Conservation (phyloP, 176 grass and related monocot genomes). For the Paspalum notatum region DNA sequence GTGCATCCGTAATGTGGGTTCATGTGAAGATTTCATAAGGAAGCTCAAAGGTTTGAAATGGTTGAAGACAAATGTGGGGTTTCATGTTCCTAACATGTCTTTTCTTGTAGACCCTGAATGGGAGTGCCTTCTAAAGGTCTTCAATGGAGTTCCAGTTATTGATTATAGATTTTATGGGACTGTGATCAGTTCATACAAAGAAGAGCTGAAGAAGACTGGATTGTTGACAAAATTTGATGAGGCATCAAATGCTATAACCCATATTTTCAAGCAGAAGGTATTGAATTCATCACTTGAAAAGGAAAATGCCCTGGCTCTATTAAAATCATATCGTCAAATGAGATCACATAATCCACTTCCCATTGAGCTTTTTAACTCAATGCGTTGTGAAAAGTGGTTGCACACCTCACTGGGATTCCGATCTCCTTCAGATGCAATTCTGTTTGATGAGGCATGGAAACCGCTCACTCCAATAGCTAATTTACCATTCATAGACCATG, state of each 20-base stretch:
- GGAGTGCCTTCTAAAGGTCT: conserved; percentile 53
- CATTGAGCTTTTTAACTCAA: conserved; percentile 35
- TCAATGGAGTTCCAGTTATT: conserved; percentile 47
- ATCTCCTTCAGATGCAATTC: conserved; percentile 46
- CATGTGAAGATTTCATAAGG: conserved; percentile 32
- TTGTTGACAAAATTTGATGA: conserved; percentile 44
- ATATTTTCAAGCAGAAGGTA: conserved; percentile 40
- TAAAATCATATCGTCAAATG: conserved; percentile 51
- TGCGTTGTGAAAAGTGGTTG: conserved; percentile 58
- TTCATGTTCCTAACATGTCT: conserved; percentile 45
- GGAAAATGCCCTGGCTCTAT: conserved; percentile 44
- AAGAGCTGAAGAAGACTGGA: conserved; percentile 52
- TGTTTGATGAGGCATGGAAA: conserved; percentile 48
- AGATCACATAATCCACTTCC: neutral
- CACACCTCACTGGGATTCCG: conserved; percentile 52
- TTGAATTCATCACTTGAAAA: conserved; percentile 31
- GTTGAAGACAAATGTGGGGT: conserved; percentile 70
- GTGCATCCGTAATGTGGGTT: conserved; percentile 42
- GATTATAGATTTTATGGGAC: conserved; percentile 62
- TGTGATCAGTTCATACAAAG: conserved; percentile 44
- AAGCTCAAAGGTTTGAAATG: conserved; percentile 51
- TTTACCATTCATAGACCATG: conserved; percentile 62
- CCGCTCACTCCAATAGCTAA: conserved; percentile 50
- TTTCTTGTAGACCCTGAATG: conserved; percentile 56
- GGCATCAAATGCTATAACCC: conserved; percentile 42